Conservation (phyloP, 2,329 filamentous ascomycete genomes). For the Delphinella strobiligena region DNA sequence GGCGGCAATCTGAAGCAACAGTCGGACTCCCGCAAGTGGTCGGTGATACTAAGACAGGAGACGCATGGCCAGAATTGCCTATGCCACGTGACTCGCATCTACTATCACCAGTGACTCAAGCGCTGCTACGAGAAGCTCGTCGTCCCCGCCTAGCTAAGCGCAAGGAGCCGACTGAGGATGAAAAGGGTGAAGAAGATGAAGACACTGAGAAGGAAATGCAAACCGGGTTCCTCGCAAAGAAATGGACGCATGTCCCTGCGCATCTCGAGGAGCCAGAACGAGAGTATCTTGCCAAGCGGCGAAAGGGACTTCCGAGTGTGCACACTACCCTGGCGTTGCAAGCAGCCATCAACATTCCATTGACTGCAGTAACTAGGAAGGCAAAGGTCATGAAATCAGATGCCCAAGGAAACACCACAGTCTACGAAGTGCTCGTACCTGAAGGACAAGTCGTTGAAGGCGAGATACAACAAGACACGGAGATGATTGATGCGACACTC, state of each 20-base stretch:
- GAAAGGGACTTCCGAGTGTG: slow-evolving; percentile 45
- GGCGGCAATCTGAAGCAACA: slow-evolving; percentile 51
- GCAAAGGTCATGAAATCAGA: slow-evolving; percentile 71
- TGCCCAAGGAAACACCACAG: slow-evolving; percentile 66
- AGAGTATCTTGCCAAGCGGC: slow-evolving; percentile 50
- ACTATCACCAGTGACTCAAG: slow-evolving; percentile 66
- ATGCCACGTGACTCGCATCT: slow-evolving; percentile 82
- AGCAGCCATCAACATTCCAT: slow-evolving; percentile 8
- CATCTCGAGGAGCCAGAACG: slow-evolving; percentile 46
- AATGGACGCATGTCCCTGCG: slow-evolving; percentile 46
- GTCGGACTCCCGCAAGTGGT: slow-evolving; percentile 48
- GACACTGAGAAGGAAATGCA: slow-evolving; percentile 14
- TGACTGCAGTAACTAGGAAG: slow-evolving; percentile 48
- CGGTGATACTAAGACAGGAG: slow-evolving; percentile 48
- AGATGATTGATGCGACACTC: slow-evolving; percentile 30
- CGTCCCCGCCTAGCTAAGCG: slow-evolving; percentile 67
- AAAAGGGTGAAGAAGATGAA: slow-evolving; percentile 33
- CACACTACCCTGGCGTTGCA: slow-evolving; percentile 25
- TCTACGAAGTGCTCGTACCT: slow-evolving; percentile 70
- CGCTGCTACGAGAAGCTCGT: slow-evolving; percentile 68
- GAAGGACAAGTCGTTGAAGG: slow-evolving; percentile 72
- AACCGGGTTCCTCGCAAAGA: slow-evolving; percentile 42
- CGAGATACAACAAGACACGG: slow-evolving; percentile 54
- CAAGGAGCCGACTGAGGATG: slow-evolving; percentile 50
- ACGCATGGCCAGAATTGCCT: slow-evolving; percentile 67